Percentiles rank a stretch among this genome's conserved stretches.
Evolutionary conservation across 75 land plant species (phyloP).

Genomic region (Pinus taeda): DNA sequence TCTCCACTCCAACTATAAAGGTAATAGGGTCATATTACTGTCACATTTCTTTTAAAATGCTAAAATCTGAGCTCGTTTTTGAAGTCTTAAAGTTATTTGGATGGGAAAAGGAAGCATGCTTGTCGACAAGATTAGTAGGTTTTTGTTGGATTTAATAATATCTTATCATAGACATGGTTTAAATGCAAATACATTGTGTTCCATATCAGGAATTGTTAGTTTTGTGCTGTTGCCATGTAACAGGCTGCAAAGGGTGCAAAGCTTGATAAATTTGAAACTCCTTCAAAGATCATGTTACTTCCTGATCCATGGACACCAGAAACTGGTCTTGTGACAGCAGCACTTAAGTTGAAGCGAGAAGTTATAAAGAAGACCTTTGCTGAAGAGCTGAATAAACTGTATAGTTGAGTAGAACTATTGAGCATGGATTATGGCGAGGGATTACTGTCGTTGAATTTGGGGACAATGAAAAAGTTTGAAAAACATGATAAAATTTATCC

Average conservation of each 20-base stretch:
- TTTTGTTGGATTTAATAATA: neutral
- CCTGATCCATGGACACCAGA: slow-evolving; percentile 82
- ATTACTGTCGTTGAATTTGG: neutral
- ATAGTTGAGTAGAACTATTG: slow-evolving; percentile 15
- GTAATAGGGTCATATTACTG: too few species aligned
- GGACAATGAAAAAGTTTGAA: too few species aligned
- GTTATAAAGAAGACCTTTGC: slow-evolving; percentile 60
- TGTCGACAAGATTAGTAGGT: neutral
- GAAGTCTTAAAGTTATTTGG: too few species aligned
- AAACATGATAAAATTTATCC: too few species aligned
- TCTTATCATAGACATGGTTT: neutral
- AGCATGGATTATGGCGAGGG: neutral
- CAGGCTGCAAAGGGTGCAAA: slow-evolving; percentile 64
- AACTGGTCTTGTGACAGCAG: slow-evolving; percentile 74
- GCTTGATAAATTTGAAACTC: slow-evolving; percentile 78
- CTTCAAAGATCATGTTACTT: slow-evolving; percentile 72
- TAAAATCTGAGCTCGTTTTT: too few species aligned
- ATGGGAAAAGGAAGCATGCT: neutral
- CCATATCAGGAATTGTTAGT: neutral
- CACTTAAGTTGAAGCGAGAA: slow-evolving; percentile 82
- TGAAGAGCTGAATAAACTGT: slow-evolving; percentile 58
- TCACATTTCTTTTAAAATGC: too few species aligned
- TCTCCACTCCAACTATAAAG: too few species aligned
- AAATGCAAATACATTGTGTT: neutral
- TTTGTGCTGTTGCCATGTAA: neutral